Base-by-base conservation (phyloP, 768 basidiomycete species). In the Gelatoporia subvermispora region DNA sequence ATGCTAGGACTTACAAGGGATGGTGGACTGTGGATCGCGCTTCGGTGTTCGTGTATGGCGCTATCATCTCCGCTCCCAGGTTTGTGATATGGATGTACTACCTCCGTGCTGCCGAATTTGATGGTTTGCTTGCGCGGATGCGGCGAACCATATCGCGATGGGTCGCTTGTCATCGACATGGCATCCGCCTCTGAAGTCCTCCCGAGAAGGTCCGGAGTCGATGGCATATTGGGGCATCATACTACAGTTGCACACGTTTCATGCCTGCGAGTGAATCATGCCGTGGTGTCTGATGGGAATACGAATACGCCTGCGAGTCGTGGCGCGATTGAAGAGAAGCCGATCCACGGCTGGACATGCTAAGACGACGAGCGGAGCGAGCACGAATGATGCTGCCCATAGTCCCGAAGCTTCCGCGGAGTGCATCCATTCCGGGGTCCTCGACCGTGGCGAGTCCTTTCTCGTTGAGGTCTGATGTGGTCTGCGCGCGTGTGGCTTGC, bases 341-440 rank as follows among this genome's bases (percentile, higher is more conserved):
- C 8, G 52, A 48, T n/a, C 40, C 43, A n/a, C 54, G 52, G 31
- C 52, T 57, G 15, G 45, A 51, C 60, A 62, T 60, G 52, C 63
- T 65, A 57, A 65, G 57, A 34, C 60, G 43, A 23, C 56, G 54
- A 15, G 73, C 75, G 51, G 74, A 83, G 43, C 77, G 72, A 0
- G 84, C 85, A 9, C 85, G 77, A 17, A 95, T 91, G 60, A 98
- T 87, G 62, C 88, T 92, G 16, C 96, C 94, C 37, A 97, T 73
- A 0, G 93, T 78, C 3, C 94, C 93, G 58, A 94, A 94, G 2
- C 87, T 87, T 15, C 95, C 94, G 16, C 96, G 80, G 0, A 98
- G 76, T 2, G 93, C 79, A 53, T 93, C 93, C 65, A 96, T 88
- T 2, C 94, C 94, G 0, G 95, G 94, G 56, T 98, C 92, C 64